phyloP scores from a whole-genome alignment of 176 grass and related monocot species.

The Bothriochloa decipiens region DNA sequence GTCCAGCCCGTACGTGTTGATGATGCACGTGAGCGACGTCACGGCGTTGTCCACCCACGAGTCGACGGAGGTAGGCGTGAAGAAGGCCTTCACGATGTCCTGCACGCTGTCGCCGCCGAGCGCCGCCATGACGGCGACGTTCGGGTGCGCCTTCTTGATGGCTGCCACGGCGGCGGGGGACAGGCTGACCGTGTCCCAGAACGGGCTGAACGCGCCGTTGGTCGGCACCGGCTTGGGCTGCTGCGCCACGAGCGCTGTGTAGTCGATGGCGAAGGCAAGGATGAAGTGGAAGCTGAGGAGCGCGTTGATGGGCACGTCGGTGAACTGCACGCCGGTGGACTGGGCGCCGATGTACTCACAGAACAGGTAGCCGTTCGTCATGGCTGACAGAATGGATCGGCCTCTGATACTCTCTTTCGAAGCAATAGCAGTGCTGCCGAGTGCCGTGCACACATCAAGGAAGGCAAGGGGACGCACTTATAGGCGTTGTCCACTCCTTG shows the following conservation, averaged over 20 bases:
- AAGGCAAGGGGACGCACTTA: background rate
- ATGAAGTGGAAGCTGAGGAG: conserved; percentile 52
- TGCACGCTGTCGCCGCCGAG: conserved; percentile 43
- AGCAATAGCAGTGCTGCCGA: background rate
- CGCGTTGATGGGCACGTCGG: conserved; percentile 58
- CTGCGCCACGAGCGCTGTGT: background rate
- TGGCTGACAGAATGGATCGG: background rate
- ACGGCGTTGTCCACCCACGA: conserved; percentile 65
- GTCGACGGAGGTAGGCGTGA: conserved; percentile 47
- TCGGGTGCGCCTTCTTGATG: conserved; percentile 17
- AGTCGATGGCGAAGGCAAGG: conserved; percentile 57
- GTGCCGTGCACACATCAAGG: background rate
- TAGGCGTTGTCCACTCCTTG: background rate
- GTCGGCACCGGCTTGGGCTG: conserved; percentile 19
- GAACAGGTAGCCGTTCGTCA: conserved; percentile 67
- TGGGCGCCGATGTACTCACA: conserved; percentile 72
- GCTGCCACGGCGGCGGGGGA: conserved; percentile 24
- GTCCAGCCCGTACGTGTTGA: conserved; percentile 52
- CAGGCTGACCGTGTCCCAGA: conserved; percentile 40
- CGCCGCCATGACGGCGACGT: conserved; percentile 46
- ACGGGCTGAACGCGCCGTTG: conserved; percentile 53
- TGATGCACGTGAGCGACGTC: conserved; percentile 37
- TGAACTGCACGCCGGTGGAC: conserved; percentile 41
- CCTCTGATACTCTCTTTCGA: background rate
- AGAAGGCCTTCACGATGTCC: background rate